A percentile compares a stretch with the other conserved stretches of the same genome.
phyloP scores from a whole-genome alignment of 257 asterid species.

The Solanum ossicruentum region DNA sequence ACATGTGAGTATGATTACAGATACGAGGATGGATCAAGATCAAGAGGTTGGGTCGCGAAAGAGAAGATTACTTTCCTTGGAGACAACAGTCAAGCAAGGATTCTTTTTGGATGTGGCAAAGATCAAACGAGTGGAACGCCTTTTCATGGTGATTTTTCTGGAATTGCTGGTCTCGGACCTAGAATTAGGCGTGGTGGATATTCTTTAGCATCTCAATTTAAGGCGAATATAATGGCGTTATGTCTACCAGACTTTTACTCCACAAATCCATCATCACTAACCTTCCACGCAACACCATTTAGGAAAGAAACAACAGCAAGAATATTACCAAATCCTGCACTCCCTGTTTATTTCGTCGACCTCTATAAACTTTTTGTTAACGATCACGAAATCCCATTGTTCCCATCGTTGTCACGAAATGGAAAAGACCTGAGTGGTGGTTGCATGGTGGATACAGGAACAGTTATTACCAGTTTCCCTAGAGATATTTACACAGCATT shows the following conservation, averaged over 20 bases:
- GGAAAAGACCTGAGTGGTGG: neutral
- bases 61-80: neutral
- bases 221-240: neutral
- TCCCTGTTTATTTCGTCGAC: neutral
- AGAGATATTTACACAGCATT: neutral
- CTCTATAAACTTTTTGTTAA: neutral
- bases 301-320: neutral
- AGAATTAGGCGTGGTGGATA: neutral
- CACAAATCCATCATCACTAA: neutral
- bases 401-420: too few species aligned
- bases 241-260: neutral
- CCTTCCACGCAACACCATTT: neutral
- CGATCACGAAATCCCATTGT: neutral
- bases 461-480: neutral
- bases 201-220: neutral
- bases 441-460: neutral
- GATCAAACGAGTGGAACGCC: neutral
- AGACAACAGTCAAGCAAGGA: neutral
- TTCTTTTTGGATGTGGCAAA: neutral
- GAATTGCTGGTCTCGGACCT: neutral
- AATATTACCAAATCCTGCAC: too few species aligned
- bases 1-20: neutral
- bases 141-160: neutral
- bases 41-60: neutral
- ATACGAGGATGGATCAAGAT: neutral